phyloP scores from a whole-genome alignment of 768 basidiomycete species.

The Hericium alpestre region DNA sequence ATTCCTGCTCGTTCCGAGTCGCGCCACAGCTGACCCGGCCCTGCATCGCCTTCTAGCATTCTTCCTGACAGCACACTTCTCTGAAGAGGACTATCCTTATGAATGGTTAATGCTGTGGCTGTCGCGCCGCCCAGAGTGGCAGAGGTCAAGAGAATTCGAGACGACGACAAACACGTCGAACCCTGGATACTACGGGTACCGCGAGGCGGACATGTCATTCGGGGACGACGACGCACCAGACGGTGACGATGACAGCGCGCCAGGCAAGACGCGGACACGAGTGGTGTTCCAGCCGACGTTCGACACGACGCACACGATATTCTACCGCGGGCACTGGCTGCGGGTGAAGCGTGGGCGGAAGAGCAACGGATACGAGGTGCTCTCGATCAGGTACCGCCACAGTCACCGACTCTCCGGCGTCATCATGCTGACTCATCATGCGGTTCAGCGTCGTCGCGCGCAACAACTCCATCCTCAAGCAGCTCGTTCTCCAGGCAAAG shows the following conservation, averaged over 20 bases:
- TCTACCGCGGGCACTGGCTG: slow-evolving; percentile 77
- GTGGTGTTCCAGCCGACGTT: slow-evolving; percentile 84
- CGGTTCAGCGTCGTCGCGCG: slow-evolving; percentile 65
- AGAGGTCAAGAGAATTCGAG: slow-evolving; percentile 81
- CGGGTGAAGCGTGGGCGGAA: slow-evolving; percentile 63
- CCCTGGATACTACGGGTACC: slow-evolving; percentile 39
- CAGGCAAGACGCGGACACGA: slow-evolving; percentile 63
- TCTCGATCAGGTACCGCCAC: slow-evolving; percentile 55
- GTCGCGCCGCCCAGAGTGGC: slow-evolving; percentile 78
- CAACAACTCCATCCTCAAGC: slow-evolving; percentile 74
- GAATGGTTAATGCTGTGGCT: slow-evolving; percentile 92
- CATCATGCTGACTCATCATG: neutral
- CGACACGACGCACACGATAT: slow-evolving; percentile 84
- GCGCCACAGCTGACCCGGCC: slow-evolving; percentile 13
- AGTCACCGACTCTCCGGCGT: neutral
- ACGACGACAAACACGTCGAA: slow-evolving; percentile 70
- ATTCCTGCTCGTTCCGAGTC: neutral
- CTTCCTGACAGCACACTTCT: slow-evolving; percentile 86
- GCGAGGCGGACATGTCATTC: slow-evolving; percentile 44
- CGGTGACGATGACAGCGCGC: slow-evolving; percentile 37
- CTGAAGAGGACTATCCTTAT: slow-evolving; percentile 82
- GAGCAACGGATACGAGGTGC: slow-evolving; percentile 59
- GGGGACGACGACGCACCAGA: slow-evolving; percentile 40
- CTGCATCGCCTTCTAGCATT: slow-evolving; percentile 5
- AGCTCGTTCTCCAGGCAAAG: slow-evolving; percentile 85